These are phyloP conservation scores for Plasmodium yoelii DNA, from an alignment of 169 alveolate genomes.

Conservation along the genomic window DNA sequence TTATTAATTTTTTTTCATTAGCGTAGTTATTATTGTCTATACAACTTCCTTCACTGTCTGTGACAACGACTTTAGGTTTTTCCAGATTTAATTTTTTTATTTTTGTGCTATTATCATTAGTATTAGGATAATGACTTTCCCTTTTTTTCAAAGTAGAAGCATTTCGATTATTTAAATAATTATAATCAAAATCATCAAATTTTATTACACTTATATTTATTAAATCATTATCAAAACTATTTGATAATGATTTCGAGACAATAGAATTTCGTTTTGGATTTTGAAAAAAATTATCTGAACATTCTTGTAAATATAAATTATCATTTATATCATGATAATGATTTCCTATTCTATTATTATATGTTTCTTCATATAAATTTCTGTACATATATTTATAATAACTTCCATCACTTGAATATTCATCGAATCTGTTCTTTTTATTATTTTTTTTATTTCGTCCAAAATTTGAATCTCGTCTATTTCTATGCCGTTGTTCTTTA, in stretches of 20 bases:
- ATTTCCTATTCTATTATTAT: conserved; percentile 39
- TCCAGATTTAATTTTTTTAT: conserved; percentile 13
- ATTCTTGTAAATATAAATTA: conserved; percentile 64
- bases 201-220: conserved; percentile 52
- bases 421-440: conserved; percentile 44
- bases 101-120: neutral
- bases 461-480: neutral
- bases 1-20: neutral
- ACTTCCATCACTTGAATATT: conserved; percentile 75
- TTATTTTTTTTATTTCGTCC: neutral
- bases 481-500: neutral
- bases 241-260: conserved; percentile 28
- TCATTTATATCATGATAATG: conserved; percentile 60
- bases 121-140: neutral
- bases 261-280: conserved; percentile 26
- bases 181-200: conserved; percentile 73
- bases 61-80: conserved; percentile 43
- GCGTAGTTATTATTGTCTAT: neutral
- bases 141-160: conserved; percentile 11
- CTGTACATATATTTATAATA: conserved; percentile 66
- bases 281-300: conserved; percentile 71
- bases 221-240: conserved; percentile 67
- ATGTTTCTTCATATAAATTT: conserved; percentile 67
- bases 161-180: conserved; percentile 30
- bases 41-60: conserved; percentile 37